Percentiles rank a stretch among this genome's conserved stretches.
phyloP scores from a whole-genome alignment of 495 filamentous ascomycete species.

The Penicillium cataractarum region DNA sequence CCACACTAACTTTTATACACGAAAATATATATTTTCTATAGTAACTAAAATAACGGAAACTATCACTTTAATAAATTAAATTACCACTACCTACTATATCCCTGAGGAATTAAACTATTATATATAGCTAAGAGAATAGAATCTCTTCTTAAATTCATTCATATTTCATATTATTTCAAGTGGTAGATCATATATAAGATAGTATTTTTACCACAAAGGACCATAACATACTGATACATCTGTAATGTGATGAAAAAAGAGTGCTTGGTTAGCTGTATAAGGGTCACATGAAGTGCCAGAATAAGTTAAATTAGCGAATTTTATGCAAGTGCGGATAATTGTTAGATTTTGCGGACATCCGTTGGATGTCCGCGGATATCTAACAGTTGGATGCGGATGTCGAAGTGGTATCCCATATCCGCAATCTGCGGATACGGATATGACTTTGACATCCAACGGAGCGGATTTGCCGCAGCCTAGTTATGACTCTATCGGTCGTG shows the following conservation, averaged over 20 bases:
- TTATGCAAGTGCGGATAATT: not conserved
- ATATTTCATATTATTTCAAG: not conserved
- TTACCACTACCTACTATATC: too few species aligned
- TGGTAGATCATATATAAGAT: not conserved
- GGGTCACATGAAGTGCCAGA: not conserved
- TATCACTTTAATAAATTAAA: not conserved
- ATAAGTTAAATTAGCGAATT: not conserved
- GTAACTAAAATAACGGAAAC: not conserved
- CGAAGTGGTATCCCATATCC: not conserved
- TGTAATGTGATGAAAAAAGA: not conserved
- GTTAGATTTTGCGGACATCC: not conserved
- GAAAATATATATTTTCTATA: not conserved
- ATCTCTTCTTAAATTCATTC: too few species aligned
- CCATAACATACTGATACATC: not conserved
- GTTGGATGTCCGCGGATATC: not conserved
- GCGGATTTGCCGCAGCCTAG: slow-evolving; percentile 2
- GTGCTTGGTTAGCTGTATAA: not conserved
- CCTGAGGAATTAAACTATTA: too few species aligned
- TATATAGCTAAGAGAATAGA: too few species aligned
- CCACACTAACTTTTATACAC: not conserved
- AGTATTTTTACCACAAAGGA: not conserved
- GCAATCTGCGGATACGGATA: not conserved
- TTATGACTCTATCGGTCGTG: too few species aligned
- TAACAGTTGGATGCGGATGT: not conserved
- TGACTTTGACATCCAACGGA: too few species aligned